These are phyloP conservation scores for Lentinula lateritia DNA, from an alignment of 768 basidiomycete species.

Conservation along the genomic window DNA sequence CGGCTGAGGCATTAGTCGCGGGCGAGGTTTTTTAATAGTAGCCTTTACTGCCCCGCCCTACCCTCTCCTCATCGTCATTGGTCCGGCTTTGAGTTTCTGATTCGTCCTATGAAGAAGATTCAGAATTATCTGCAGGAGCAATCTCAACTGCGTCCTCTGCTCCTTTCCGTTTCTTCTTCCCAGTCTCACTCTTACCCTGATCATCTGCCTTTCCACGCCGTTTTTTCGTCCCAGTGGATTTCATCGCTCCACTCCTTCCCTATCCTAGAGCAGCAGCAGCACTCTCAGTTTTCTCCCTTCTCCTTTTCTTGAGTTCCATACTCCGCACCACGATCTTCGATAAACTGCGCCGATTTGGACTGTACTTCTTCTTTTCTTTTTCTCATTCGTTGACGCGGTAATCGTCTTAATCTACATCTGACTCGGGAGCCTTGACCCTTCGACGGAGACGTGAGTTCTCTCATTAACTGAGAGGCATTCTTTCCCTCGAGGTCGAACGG, in stretches of 20 bases:
- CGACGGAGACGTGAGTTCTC: conserved; percentile 45
- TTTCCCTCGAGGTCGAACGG: conserved; percentile 81
- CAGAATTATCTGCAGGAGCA: conserved; percentile 13
- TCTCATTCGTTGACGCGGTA: conserved; percentile 56
- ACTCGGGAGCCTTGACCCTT: not conserved
- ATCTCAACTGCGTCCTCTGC: conserved; percentile 13
- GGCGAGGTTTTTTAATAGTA: conserved; percentile 18
- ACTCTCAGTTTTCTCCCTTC: conserved; percentile 49
- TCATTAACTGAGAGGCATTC: conserved; percentile 65
- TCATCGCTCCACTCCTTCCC: conserved; percentile 46
- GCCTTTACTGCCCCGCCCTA: not conserved
- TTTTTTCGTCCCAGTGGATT: conserved; percentile 44
- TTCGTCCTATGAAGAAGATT: conserved; percentile 6
- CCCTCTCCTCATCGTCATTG: conserved; percentile 18
- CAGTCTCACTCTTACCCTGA: conserved; percentile 7
- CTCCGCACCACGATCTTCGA: conserved; percentile 86
- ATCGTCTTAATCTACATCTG: conserved; percentile 42
- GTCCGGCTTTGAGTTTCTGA: not conserved
- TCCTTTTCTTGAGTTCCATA: conserved; percentile 65
- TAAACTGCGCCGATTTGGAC: conserved; percentile 88
- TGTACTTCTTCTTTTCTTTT: conserved; percentile 36
- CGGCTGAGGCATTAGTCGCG: conserved; percentile 37
- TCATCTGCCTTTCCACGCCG: conserved; percentile 34
- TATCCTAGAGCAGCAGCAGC: conserved; percentile 38
- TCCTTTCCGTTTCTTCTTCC: conserved; percentile 28